A percentile compares a stretch with the other conserved stretches of the same genome.
Evolutionary conservation across 495 filamentous ascomycete species (phyloP).

Genomic region (Neurospora sp.): DNA sequence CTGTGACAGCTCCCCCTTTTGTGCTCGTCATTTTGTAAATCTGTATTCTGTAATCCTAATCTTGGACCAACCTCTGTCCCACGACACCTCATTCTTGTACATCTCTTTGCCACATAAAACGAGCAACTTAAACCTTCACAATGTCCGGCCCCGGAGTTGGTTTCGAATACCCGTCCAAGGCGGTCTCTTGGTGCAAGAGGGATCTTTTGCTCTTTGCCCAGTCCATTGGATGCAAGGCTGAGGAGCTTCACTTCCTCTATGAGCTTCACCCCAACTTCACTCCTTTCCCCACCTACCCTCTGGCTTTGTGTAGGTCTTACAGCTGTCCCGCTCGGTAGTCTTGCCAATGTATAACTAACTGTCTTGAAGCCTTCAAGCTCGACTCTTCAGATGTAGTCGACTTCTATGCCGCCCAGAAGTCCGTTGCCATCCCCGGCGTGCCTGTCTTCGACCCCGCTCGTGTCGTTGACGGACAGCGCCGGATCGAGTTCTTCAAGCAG

Average conservation of each 20-base stretch:
- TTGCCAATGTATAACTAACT: neutral
- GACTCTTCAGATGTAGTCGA: slow-evolving; percentile 70
- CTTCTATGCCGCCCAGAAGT: slow-evolving; percentile 62
- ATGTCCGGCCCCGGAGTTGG: slow-evolving; percentile 59
- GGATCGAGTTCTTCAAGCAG: slow-evolving; percentile 65
- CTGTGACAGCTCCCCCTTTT: neutral
- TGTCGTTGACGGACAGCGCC: slow-evolving; percentile 79
- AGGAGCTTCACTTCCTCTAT: slow-evolving; percentile 87
- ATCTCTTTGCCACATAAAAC: neutral
- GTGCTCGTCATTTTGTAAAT: neutral
- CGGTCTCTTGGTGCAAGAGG: slow-evolving; percentile 77
- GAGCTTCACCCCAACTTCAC: slow-evolving; percentile 75
- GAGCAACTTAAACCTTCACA: slow-evolving; percentile 1
- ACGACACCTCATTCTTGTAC: neutral
- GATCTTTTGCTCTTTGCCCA: slow-evolving; percentile 81
- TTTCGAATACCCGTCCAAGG: slow-evolving; percentile 61
- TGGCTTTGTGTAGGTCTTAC: slow-evolving; percentile 58
- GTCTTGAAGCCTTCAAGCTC: slow-evolving; percentile 63
- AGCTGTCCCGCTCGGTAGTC: neutral
- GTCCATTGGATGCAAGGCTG: slow-evolving; percentile 71
- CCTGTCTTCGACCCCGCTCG: slow-evolving; percentile 66
- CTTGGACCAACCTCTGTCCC: neutral
- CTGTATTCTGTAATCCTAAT: neutral
- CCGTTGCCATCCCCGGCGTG: slow-evolving; percentile 58
- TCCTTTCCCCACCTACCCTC: slow-evolving; percentile 79